These are phyloP conservation scores for Trichothecium roseum DNA, from an alignment of 2,329 filamentous ascomycete species.

Conservation along the genomic window DNA sequence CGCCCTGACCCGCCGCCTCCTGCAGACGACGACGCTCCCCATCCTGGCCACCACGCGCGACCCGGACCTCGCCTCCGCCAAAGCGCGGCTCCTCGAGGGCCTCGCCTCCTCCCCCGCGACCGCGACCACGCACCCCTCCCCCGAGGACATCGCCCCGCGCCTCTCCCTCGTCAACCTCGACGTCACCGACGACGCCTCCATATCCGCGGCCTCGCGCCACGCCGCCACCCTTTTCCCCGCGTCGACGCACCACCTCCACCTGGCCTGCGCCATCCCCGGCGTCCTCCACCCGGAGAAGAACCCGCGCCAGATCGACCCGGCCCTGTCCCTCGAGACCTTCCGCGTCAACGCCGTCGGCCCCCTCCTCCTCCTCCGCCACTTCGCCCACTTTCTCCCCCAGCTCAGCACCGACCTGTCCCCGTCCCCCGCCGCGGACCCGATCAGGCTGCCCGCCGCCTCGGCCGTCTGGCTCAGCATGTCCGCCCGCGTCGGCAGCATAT, in stretches of 20 bases:
- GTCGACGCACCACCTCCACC: slow-evolving; percentile 47
- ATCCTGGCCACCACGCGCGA: slow-evolving; percentile 34
- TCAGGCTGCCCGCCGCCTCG: slow-evolving; percentile 33
- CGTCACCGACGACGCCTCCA: slow-evolving; percentile 50
- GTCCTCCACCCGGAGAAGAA: slow-evolving; percentile 65
- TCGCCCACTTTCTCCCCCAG: slow-evolving; percentile 56
- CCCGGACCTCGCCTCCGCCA: slow-evolving; percentile 23
- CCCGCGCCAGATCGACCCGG: slow-evolving; percentile 52
- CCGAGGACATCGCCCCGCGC: slow-evolving; percentile 16
- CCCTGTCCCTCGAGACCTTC: slow-evolving; percentile 56
- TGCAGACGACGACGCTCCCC: slow-evolving; percentile 34
- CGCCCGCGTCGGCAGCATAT: slow-evolving; percentile 64
- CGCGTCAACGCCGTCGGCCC: slow-evolving; percentile 65
- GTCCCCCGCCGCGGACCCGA: slow-evolving; percentile 8
- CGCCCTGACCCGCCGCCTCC: slow-evolving; percentile 36
- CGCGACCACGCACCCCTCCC: too few species aligned
- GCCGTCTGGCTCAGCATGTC: slow-evolving; percentile 67
- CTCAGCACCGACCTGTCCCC: slow-evolving; percentile 32
- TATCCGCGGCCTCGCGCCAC: slow-evolving; percentile 42
- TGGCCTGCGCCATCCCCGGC: slow-evolving; percentile 61
- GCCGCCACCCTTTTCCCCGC: slow-evolving; percentile 43
- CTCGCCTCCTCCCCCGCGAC: too few species aligned
- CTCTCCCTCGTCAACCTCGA: slow-evolving; percentile 31
- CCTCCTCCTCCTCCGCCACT: slow-evolving; percentile 68
- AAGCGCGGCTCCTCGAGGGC: slow-evolving; percentile 19